Base-by-base conservation (phyloP, 768 basidiomycete species). In the Boletus rex-veris region DNA sequence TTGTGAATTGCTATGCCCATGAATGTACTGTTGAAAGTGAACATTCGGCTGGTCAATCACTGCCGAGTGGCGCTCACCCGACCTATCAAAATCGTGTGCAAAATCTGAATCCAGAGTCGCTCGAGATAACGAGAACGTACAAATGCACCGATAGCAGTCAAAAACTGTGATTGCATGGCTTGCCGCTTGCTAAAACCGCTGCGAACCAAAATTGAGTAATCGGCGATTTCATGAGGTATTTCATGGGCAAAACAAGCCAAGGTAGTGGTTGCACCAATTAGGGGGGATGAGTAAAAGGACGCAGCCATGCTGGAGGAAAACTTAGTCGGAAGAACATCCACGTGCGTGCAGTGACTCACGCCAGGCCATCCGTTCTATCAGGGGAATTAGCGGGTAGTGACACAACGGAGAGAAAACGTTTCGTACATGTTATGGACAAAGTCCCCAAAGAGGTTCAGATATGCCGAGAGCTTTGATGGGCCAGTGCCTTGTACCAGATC, bases 181-280 rank as follows among this genome's bases (percentile, higher is more conserved):
- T 95, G 91, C 60, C 74, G 77, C 72, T 96, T 96, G 26, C 86
- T 90, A 68, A 95, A 94, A 4, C 93, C 92, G 61, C 89, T 91
- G 39, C 89, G 85, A 45, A 94, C 82, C 35, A 94, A 76, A 60
- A 95, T 94, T n/a, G 90, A 92, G 65, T 94, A 95, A 68, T 95
- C 93, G n/a, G 92, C 93, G 57, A 96, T 95, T 77, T 96, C 92
- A 64, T 96, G 92, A 16, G 93, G 93, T 49, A 96, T 95, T 72
- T 96, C 92, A 68, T 96, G 92, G 3, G 90, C 91, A 65, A 95
- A 96, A 66, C 92, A 95, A 24, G 93, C 93, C 43, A 96, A 79
- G n/a, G 92, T 93, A 3, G 92, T 95, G 40, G 92, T 94, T 35
- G 93, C 92, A 40, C 93, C 93, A 57, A 96, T 91, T 53, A 93